Evolutionary conservation across 2,329 filamentous ascomycete genomes (phyloP), one percentile per base, ranked within the genome.

Genomic region (Alternaria brassicae): DNA sequence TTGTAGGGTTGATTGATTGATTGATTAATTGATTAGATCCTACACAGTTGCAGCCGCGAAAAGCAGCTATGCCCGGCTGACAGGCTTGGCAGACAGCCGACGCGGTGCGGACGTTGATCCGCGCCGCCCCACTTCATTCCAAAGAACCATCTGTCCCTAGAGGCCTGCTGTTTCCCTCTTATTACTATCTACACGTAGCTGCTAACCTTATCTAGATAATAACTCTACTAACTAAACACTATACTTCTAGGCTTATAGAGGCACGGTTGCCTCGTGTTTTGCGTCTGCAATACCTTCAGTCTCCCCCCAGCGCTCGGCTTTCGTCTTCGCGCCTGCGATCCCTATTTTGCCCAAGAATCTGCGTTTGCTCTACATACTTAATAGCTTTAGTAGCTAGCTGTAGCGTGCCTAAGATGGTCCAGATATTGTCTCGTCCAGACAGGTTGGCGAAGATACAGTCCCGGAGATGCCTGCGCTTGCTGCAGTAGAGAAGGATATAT

Each of bases 301-400:
- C 34, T 40, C 37, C 19, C 19, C 19, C 37, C 17, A 40, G 37
- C 37, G 37, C 19, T 40, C 7, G 23, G 62, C 60, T 64, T 17
- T 60, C 23, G 49, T 66, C 44, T 57, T n/a, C 56, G 25, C 36
- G 32, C 25, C 52, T 58, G 15, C 30, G 52, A 61, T 64, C 63
- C 57, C 60, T 37, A 56, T 40, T 53, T 60, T 68, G 54, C 62
- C 63, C 49, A 65, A 68, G 58, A 58, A 67, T 68, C 64, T 63
- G 56, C 63, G 59, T 62, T 44, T 67, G 56, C 42, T 67, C 59
- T 53, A 67, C 36, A 59, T 48, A 61, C 48, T 65, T 2, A 54
- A 61, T 63, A 27, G 62, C 57, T 65, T 65, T 62, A 32, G 57
- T 56, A 15, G 53, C 51, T 53, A 66, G 47, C 55, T 66, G 51